A percentile compares a stretch with the other conserved stretches of the same genome.
Conservation (phyloP, 1,139 yeast genomes). For the Kurtzmaniella quercitrusa region DNA sequence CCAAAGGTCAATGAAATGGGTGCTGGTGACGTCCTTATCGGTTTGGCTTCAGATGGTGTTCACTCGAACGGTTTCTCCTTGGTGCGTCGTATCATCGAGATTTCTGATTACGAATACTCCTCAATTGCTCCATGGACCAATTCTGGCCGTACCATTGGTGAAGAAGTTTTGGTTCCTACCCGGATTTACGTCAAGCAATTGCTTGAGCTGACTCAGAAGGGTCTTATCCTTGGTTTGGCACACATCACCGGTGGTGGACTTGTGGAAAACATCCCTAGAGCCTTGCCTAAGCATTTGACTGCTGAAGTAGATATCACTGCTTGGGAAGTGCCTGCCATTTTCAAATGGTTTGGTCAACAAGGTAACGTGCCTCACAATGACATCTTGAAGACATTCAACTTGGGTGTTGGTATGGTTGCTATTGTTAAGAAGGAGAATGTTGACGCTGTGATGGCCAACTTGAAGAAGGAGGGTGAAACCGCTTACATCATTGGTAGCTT, state of each 20-base stretch:
- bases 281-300: conserved; percentile 74
- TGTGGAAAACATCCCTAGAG: conserved; percentile 94
- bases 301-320: conserved; percentile 75
- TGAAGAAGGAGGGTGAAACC: conserved; percentile 66
- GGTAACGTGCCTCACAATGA: conserved; percentile 88
- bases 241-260: conserved; percentile 99
- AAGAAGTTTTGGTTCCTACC: conserved; percentile 84
- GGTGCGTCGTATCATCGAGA: conserved; percentile 90
- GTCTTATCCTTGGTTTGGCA: conserved; percentile 79
- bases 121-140: conserved; percentile 84
- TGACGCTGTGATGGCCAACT: conserved; percentile 47
- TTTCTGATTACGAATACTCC: conserved; percentile 61
- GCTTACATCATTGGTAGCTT: conserved; percentile 79
- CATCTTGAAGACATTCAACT: conserved; percentile 84
- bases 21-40: conserved; percentile 78
- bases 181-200: conserved; percentile 91
- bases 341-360: conserved; percentile 89
- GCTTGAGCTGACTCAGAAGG: conserved; percentile 66
- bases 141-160: conserved; percentile 69
- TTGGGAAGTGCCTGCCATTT: conserved; percentile 85
- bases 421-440: conserved; percentile 70
- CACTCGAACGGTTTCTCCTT: conserved; percentile 97
- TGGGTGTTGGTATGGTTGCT: conserved; percentile 97
- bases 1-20: conserved; percentile 68
- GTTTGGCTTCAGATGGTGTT: conserved; percentile 85